phyloP scores from a whole-genome alignment of 768 basidiomycete species.

The Mycena vitilis region DNA sequence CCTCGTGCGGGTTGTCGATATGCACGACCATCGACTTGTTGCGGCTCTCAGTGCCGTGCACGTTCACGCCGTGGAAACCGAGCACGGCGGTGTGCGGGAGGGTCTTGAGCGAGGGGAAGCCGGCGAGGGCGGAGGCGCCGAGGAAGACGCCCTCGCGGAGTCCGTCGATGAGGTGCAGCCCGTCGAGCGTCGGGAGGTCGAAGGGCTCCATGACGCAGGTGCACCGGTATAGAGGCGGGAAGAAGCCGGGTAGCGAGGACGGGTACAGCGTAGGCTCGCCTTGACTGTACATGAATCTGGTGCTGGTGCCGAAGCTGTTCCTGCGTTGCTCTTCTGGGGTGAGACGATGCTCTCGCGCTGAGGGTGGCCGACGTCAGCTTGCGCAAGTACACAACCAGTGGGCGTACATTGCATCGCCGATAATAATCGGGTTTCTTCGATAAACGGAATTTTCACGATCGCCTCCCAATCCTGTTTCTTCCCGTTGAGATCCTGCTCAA shows the following conservation, averaged over 20 bases:
- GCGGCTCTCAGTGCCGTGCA: constrained; percentile 89
- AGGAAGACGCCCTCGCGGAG: constrained; percentile 90
- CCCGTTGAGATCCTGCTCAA: constrained; percentile 94
- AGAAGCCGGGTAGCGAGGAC: constrained; percentile 94
- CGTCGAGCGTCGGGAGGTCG: constrained; percentile 88
- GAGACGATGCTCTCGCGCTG: constrained; percentile 84
- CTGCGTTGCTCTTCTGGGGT: constrained; percentile 79
- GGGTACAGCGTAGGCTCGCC: constrained; percentile 80
- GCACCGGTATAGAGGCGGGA: constrained; percentile 87
- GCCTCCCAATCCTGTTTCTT: constrained; percentile 99
- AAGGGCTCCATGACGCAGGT: constrained; percentile 85
- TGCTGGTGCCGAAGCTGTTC: constrained; percentile 85
- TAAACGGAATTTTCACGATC: constrained; percentile 98
- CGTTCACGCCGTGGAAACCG: constrained; percentile 90
- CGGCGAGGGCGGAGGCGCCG: constrained; percentile 88
- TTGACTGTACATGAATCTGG: constrained; percentile 77
- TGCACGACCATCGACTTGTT: constrained; percentile 96
- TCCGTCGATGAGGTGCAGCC: constrained; percentile 87
- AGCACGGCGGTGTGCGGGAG: constrained; percentile 82
- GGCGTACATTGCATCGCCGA: constrained; percentile 84
- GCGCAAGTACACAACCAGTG: not conserved
- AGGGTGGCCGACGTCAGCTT: not conserved
- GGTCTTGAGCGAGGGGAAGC: constrained; percentile 96
- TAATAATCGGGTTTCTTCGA: constrained; percentile 82
- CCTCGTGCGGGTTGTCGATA: constrained; percentile 81